Conservation (phyloP, 441 rosid species). For the Isatis lusitanica region DNA sequence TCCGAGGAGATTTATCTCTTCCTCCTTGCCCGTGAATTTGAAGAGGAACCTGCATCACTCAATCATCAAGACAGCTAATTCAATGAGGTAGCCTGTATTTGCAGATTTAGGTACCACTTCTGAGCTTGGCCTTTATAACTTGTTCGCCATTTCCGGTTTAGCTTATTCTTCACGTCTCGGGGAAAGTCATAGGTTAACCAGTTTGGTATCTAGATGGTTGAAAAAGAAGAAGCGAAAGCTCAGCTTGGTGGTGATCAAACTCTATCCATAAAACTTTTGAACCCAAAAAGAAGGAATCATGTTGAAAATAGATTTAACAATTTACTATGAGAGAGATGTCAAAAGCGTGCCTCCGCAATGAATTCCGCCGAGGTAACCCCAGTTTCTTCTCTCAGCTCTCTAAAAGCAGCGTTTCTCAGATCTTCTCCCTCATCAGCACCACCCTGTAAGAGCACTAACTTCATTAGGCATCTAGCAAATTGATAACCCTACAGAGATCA, state of each 20-base stretch:
- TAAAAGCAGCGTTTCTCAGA: constrained; percentile 56
- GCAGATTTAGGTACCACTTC: constrained; percentile 45
- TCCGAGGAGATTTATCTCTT: constrained; percentile 66
- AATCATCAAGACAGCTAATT: neutral
- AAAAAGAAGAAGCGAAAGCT: neutral
- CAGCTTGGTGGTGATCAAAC: constrained; percentile 20
- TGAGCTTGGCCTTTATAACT: constrained; percentile 79
- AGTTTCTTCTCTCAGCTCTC: constrained; percentile 80
- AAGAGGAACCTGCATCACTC: constrained; percentile 58
- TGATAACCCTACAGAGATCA: neutral
- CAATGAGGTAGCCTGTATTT: neutral
- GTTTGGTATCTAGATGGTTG: constrained; percentile 50
- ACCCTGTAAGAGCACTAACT: constrained; percentile 41
- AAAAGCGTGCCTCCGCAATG: constrained; percentile 60
- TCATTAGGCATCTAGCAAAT: neutral
- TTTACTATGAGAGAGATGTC: constrained; percentile 25
- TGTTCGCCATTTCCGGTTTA: constrained; percentile 58
- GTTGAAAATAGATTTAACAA: constrained; percentile 8
- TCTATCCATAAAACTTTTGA: neutral
- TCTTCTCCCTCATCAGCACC: constrained; percentile 75
- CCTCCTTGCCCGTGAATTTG: constrained; percentile 63
- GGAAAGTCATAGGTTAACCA: constrained; percentile 75
- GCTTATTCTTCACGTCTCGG: constrained; percentile 46
- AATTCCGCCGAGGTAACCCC: constrained; percentile 71
- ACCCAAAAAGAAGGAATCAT: neutral